A percentile compares a stretch with the other conserved stretches of the same genome.
These are phyloP conservation scores for Stachybotrys chlorohalonatus DNA, from an alignment of 2,329 filamentous ascomycete genomes.

Conservation along the genomic window DNA sequence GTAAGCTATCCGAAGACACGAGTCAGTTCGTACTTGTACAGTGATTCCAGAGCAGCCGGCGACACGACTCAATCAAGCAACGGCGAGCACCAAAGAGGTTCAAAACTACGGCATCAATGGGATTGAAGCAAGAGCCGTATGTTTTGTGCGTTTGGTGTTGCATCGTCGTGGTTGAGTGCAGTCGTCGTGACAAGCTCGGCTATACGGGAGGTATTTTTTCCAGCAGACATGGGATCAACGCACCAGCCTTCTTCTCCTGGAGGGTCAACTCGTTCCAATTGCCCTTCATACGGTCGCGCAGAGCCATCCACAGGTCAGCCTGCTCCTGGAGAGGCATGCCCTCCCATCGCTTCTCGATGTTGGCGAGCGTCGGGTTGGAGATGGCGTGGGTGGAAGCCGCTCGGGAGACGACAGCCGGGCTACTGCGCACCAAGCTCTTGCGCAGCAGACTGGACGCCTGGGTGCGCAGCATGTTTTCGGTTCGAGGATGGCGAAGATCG, in stretches of 20 bases:
- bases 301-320: constrained; percentile 96
- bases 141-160: background rate
- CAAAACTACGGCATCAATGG: too few species aligned
- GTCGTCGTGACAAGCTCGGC: constrained; percentile 11
- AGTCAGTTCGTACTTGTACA: constrained; percentile 5
- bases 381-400: constrained; percentile 77
- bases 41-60: too few species aligned
- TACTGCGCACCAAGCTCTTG: constrained; percentile 32
- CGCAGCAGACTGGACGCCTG: constrained; percentile 44
- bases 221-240: constrained; percentile 31
- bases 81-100: too few species aligned
- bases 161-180: background rate
- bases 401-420: constrained; percentile 38
- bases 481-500: constrained; percentile 5
- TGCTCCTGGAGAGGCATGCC: constrained; percentile 96
- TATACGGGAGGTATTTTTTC: constrained; percentile 25
- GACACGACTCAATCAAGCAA: background rate
- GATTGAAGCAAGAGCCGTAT: too few species aligned
- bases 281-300: constrained; percentile 97
- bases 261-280: constrained; percentile 93
- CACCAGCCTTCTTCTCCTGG: constrained; percentile 99
- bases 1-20: constrained; percentile 58
- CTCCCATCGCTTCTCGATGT: constrained; percentile 99
- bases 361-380: constrained; percentile 92
- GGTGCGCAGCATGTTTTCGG: constrained; percentile 44